Evolutionary conservation across 805 yeast species (phyloP).

Genomic region (Pichia nanzhaoensis): DNA sequence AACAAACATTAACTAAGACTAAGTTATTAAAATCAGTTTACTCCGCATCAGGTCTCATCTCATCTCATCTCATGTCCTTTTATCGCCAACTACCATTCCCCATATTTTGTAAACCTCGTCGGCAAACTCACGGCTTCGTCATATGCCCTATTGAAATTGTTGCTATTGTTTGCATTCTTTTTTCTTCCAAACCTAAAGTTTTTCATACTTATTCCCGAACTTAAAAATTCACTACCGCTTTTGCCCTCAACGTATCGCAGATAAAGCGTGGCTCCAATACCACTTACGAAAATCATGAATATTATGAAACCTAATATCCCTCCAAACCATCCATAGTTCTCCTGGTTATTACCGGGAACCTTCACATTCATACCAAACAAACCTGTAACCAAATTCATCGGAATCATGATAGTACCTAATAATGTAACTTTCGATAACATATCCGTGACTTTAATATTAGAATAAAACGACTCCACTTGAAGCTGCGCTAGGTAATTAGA

Average conservation of each 20-base stretch:
- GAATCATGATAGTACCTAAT: constrained; percentile 84
- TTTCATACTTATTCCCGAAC: constrained; percentile 22
- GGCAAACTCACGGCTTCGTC: constrained; percentile 28
- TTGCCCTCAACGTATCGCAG: constrained; percentile 19
- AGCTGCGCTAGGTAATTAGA: constrained; percentile 88
- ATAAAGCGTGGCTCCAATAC: constrained; percentile 21
- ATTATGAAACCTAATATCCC: constrained; percentile 30
- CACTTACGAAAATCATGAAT: constrained; percentile 20
- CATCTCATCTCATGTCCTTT: too few species aligned
- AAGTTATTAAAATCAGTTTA: too few species aligned
- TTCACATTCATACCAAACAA: constrained; percentile 92
- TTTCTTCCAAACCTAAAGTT: constrained; percentile 27
- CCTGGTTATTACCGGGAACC: constrained; percentile 60
- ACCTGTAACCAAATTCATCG: constrained; percentile 86
- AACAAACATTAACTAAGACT: too few species aligned
- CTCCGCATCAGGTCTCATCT: too few species aligned
- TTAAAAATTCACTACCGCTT: constrained; percentile 7
- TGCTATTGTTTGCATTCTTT: neutral
- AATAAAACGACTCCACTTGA: constrained; percentile 85
- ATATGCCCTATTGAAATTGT: too few species aligned
- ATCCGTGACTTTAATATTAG: constrained; percentile 79
- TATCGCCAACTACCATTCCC: constrained; percentile 24
- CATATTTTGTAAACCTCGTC: constrained; percentile 27
- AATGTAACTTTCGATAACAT: constrained; percentile 85
- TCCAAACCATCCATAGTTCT: constrained; percentile 48